phyloP scores from a whole-genome alignment of 306 rosid species.

The Quercus agrifolia region DNA sequence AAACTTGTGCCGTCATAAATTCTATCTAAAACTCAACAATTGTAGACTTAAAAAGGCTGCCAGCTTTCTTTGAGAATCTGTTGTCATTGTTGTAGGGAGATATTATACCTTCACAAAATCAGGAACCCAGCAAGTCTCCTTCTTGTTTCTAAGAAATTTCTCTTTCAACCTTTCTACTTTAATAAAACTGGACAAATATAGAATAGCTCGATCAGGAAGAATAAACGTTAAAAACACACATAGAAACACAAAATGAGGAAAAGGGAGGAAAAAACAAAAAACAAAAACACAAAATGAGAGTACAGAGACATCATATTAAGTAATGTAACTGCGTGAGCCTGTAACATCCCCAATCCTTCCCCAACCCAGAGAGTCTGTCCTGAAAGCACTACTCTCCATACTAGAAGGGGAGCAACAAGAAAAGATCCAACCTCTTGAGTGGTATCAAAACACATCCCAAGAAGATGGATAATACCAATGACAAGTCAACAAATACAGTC shows the following conservation, averaged over 20 bases:
- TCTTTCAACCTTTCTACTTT: conserved; percentile 81
- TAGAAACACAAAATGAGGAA: neutral
- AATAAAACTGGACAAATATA: conserved; percentile 61
- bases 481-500: neutral
- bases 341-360: neutral
- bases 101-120: conserved; percentile 84
- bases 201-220: conserved; percentile 10
- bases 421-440: neutral
- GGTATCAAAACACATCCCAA: neutral
- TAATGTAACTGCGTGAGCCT: neutral
- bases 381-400: neutral
- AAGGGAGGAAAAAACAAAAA: neutral
- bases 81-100: neutral
- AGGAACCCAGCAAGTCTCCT: conserved; percentile 90
- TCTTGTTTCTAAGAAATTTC: conserved; percentile 75
- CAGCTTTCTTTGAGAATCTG: neutral
- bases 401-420: neutral
- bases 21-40: no score
- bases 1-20: no score
- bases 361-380: neutral
- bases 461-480: neutral
- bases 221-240: neutral
- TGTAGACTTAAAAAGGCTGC: no score
- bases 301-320: neutral
- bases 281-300: neutral